Evolutionary conservation across 2,329 filamentous ascomycete genomes (phyloP), one percentile per base, ranked within the genome.

Genomic region (Cladosporium velox): DNA sequence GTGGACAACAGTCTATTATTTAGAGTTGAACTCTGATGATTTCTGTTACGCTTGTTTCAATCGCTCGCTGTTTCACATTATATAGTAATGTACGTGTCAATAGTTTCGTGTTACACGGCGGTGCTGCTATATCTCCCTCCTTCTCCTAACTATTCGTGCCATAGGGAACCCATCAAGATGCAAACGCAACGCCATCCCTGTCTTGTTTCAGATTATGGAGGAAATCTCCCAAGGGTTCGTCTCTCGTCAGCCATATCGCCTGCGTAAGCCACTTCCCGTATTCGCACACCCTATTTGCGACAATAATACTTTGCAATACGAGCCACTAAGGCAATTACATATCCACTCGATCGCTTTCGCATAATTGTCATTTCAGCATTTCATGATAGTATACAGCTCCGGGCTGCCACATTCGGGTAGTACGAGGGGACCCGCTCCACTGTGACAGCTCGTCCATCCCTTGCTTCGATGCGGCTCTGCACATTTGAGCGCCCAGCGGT

Each of bases 381-480:
- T 64, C 61, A 21, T 64, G 51, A 64, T 64, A 64, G 24, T 64
- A 24, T 64, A 64, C 61, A 64, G 51, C 35, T 11, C 35, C 12
- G 15, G 18, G n/a, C 24, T 47, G 26, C 21, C 61, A 35, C 61
- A 24, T 18, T 34, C 52, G 35, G 18, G 35, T 64, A n/a, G n/a
- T 35, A 44, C 61, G 24, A 14, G 21, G n/a, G 12, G 38, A 14
- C 47, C 30, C 59, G 30, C 51, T 15, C 35, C 35, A 26, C 51
- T 59, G 61, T 64, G 51, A 64, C 61, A 64, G 63, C 18, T 59
- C 62, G 49, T 21, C 21, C 54, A 52, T 65, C 54, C 63, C 63
- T 64, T 64, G 61, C 61, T 57, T 62, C 35, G 32, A 30, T 55
- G 61, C 51, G 61, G 61, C 61, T 57, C 51, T 64, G 51, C 34